These are phyloP conservation scores for Alnus rubra DNA, from an alignment of 306 rosid species.

Conservation along the genomic window DNA sequence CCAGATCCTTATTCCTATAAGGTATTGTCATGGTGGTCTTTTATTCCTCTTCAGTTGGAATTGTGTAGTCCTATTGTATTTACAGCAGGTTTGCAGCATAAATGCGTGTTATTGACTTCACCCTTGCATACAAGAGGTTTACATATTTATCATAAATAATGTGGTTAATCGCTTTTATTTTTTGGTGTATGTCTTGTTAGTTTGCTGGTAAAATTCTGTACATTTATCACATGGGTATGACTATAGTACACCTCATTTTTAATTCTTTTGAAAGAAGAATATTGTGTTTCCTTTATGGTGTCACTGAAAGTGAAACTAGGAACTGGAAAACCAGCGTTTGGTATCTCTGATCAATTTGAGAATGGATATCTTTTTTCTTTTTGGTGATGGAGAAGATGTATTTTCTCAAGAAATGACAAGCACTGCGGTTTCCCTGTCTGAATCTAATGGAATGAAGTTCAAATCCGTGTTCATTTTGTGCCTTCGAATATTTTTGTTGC, in stretches of 20 bases:
- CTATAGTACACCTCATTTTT: neutral
- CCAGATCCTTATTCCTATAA: conserved; percentile 46
- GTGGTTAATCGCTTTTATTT: neutral
- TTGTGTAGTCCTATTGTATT: conserved; percentile 5
- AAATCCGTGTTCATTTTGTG: neutral
- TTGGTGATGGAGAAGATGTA: neutral
- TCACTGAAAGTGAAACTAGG: neutral
- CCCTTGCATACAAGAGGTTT: neutral
- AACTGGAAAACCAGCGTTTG: neutral
- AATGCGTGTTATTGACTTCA: conserved; percentile 15
- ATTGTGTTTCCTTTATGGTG: neutral
- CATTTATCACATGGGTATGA: neutral
- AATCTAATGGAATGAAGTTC: neutral
- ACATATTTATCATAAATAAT: neutral
- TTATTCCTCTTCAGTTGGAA: conserved; percentile 9
- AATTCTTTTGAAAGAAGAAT: neutral
- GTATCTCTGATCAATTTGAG: neutral
- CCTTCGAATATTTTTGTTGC: conserved; percentile 8
- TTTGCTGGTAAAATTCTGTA: neutral
- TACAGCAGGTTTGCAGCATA: neutral
- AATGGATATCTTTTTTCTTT: neutral
- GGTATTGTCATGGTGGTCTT: conserved; percentile 44
- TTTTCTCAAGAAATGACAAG: neutral
- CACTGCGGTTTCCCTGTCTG: neutral
- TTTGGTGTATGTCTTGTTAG: neutral